These are phyloP conservation scores for Solanum virginianum DNA, from an alignment of 257 asterid species.

Conservation along the genomic window DNA sequence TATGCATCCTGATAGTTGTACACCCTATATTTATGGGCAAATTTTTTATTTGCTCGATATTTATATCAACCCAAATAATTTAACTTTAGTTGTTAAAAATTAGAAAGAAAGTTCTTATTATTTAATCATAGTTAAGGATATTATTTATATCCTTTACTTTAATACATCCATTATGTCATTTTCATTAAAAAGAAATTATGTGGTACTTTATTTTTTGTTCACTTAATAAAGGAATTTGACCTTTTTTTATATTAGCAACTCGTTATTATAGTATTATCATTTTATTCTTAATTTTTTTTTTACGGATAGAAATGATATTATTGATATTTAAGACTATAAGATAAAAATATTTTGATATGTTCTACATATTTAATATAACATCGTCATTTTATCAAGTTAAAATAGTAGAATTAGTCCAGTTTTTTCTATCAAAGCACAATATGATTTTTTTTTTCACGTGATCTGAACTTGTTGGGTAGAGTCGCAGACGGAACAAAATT, in stretches of 20 bases:
- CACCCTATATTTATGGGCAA: neutral
- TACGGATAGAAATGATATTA: neutral
- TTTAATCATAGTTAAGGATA: neutral
- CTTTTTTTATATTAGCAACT: neutral
- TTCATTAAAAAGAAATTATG: neutral
- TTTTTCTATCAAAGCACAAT: neutral
- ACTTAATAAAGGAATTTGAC: neutral
- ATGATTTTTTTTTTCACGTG: neutral
- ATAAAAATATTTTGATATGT: neutral
- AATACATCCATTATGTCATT: neutral
- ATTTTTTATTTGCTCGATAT: too few relatives aligned
- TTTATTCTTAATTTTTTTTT: neutral
- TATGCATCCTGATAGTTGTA: too few relatives aligned
- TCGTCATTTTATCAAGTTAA: neutral
- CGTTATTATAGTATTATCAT: neutral
- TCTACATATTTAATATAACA: neutral
- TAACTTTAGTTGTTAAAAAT: neutral
- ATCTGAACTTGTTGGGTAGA: neutral
- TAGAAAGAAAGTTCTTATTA: neutral
- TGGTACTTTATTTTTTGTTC: neutral
- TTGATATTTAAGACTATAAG: neutral
- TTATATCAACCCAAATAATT: neutral
- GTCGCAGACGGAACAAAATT: neutral
- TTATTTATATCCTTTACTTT: neutral
- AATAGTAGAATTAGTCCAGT: neutral